Evolutionary conservation across 2,329 filamentous ascomycete genomes (phyloP), one percentile per base, ranked within the genome.

Genomic region (Neonectria coccinea): DNA sequence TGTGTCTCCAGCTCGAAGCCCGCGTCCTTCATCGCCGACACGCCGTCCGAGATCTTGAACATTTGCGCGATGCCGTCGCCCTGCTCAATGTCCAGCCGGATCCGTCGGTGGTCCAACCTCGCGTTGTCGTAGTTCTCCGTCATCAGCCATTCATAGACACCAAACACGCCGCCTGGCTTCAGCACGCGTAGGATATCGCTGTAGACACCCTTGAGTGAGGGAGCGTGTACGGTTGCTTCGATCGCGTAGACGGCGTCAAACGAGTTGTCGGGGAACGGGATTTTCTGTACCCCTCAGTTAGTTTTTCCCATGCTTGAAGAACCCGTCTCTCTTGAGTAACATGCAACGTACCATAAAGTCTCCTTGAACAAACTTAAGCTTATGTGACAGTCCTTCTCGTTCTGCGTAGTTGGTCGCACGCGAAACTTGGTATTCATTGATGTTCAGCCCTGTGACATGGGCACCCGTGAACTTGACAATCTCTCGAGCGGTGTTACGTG

Each of bases 111-210:
- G 74, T 90, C 86, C 1, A 91, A 80, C 84, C 97, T 92, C 67
- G 90, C 84, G 77, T 96, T 94, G 83, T 97, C 91, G 81, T 97
- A 97, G n/a, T 89, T 84, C 67, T 97, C 93, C 12, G 93, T 97
- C 94, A 97, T 97, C 74, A 97, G 85, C 94, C 94, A 97, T 80
- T 97, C 94, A 82, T 97, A 97, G 56, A 97, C 94, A 75, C 94
- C 94, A 74, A 97, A 97, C 58, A 92, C 85, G 78, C 94, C 94
- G 64, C 94, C 94, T n/a, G 94, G 94, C 86, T 97, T 97, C 65
- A 97, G 84, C 31, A 97, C 93, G 39, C 92, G 91, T 86, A 90
- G 92, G 75, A 97, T 97, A 79, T 97, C 91, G 79, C 88, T 89
- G 83, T 97, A 97, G 68, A 97, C 93, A 67, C 92, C 94, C 73